phyloP scores from a whole-genome alignment of 1,284 basidiomycete species.

The Microbotryomycetes sp. region DNA sequence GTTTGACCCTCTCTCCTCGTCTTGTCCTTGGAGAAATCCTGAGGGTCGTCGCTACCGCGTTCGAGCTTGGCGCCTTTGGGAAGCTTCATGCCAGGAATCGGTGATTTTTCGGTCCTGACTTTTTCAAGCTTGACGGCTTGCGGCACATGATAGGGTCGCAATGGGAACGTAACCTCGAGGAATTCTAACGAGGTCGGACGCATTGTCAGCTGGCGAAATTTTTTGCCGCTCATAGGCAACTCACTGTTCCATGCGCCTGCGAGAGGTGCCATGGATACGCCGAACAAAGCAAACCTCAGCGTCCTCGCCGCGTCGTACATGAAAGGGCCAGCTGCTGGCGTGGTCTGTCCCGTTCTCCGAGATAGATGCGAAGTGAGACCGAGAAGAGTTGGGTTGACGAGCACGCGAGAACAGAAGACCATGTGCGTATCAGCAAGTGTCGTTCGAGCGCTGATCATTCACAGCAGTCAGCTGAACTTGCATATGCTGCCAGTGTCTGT shows the following conservation, averaged over 20 bases:
- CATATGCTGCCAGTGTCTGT: constrained; percentile 12
- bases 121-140: constrained; percentile 11
- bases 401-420: no score
- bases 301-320: constrained; percentile 18
- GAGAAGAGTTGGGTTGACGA: no score
- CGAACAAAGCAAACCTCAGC: constrained; percentile 23
- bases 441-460: no score
- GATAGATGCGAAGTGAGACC: not conserved
- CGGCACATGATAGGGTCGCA: constrained; percentile 8
- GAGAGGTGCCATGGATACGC: constrained; percentile 31
- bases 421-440: no score
- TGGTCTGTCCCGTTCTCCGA: not conserved
- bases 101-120: constrained; percentile 21
- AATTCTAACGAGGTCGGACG: constrained; percentile 15
- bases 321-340: not conserved
- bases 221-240: not conserved
- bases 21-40: not conserved
- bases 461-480: not conserved
- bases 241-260: constrained; percentile 33
- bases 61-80: constrained; percentile 22
- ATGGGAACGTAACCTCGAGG: constrained; percentile 33
- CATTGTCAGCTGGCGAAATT: not conserved
- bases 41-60: not conserved
- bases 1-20: not conserved
- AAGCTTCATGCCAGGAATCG: constrained; percentile 28